phyloP scores from a whole-genome alignment of 305 asterid genomes.

The Fraxinus ornus region DNA sequence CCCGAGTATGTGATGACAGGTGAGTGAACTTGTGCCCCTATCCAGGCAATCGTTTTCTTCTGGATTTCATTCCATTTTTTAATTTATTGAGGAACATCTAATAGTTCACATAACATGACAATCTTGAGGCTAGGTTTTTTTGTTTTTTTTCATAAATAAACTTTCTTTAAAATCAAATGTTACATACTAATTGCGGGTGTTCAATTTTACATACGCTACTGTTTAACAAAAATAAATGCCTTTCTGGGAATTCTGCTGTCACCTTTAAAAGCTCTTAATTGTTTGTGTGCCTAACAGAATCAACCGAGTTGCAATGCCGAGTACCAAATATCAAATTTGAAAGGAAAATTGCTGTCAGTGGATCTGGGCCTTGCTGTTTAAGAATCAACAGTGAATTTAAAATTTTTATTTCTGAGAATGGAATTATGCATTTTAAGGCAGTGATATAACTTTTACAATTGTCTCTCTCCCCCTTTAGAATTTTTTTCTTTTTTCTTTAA shows the following conservation, averaged over 20 bases:
- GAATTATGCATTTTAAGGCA: neutral
- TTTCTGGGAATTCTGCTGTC: neutral
- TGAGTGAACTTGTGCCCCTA: conserved; percentile 11
- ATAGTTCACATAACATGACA: neutral
- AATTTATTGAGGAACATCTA: neutral
- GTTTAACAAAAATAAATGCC: neutral
- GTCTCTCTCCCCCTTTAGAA: neutral
- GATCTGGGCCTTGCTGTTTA: neutral
- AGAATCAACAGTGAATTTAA: neutral
- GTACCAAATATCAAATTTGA: neutral
- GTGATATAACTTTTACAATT: neutral
- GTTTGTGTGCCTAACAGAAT: neutral
- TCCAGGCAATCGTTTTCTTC: neutral
- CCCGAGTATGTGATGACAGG: conserved; percentile 93
- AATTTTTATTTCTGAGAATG: neutral
- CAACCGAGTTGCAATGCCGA: neutral
- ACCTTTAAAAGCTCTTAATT: neutral
- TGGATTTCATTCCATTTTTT: neutral
- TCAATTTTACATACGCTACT: neutral
- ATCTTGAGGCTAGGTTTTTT: neutral
- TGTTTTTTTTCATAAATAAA: neutral
- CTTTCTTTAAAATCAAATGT: neutral
- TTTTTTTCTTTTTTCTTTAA: no score
- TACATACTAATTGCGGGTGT: neutral
- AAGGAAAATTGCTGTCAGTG: neutral